Conservation (phyloP, 352 stramenopile species). For the Pythium sukuiense region DNA sequence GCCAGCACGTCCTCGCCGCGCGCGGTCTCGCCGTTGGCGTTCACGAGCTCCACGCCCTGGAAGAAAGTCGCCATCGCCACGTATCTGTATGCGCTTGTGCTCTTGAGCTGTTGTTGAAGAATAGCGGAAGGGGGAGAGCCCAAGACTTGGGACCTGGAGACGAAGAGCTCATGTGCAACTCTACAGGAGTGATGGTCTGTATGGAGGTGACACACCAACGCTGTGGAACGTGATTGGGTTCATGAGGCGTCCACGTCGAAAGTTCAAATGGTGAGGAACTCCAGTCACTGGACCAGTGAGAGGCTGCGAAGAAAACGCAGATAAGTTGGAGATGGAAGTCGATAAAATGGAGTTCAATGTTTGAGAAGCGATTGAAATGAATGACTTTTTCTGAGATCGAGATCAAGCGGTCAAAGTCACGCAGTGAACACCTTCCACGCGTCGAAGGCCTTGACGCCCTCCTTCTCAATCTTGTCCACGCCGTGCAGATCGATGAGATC, state of each 20-base stretch:
- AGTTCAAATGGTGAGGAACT: neutral
- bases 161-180: neutral
- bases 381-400: neutral
- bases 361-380: neutral
- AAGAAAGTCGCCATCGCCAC: slow-evolving; percentile 31
- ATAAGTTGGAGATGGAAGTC: no score
- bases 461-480: slow-evolving; percentile 56
- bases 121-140: neutral
- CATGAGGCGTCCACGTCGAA: neutral
- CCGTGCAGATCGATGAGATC: slow-evolving; percentile 70
- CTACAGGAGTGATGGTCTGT: neutral
- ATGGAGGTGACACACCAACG: neutral
- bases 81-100: neutral
- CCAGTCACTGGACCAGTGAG: neutral
- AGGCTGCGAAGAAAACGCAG: no score
- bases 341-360: no score
- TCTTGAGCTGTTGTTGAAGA: neutral
- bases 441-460: slow-evolving; percentile 43
- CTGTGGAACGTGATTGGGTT: neutral
- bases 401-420: slow-evolving; percentile 12
- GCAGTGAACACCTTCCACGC: slow-evolving; percentile 38
- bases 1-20: slow-evolving; percentile 42
- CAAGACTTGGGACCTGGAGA: neutral
- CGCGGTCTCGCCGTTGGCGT: slow-evolving; percentile 45
- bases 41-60: slow-evolving; percentile 49